Percentiles rank a stretch among this genome's conserved stretches.
These are phyloP conservation scores for Didymella pinodella DNA, from an alignment of 2,329 filamentous ascomycete species.

Conservation along the genomic window DNA sequence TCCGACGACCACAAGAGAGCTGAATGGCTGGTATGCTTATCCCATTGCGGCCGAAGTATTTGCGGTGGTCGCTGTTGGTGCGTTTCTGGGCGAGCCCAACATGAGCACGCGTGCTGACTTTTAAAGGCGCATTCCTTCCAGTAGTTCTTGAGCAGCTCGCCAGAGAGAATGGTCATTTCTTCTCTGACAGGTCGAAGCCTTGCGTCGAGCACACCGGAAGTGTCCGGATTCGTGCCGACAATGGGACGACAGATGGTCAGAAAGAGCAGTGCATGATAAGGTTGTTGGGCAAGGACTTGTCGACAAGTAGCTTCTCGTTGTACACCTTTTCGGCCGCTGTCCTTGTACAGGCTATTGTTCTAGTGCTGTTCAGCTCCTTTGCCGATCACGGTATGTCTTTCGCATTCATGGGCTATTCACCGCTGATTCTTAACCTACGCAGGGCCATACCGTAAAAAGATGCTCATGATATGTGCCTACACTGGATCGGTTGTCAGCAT, in stretches of 20 bases:
- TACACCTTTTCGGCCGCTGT: conserved; percentile 94
- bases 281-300: conserved; percentile 80
- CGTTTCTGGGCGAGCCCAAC: conserved; percentile 38
- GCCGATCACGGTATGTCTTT: conserved; percentile 78
- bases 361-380: conserved; percentile 91
- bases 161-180: conserved; percentile 83
- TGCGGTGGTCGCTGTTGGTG: conserved; percentile 84
- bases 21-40: conserved; percentile 89
- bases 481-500: conserved; percentile 79
- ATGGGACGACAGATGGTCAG: conserved; percentile 28
- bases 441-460: conserved; percentile 77
- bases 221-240: conserved; percentile 21
- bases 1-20: conserved; percentile 80
- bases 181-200: conserved; percentile 75
- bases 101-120: not conserved
- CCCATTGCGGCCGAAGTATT: conserved; percentile 92
- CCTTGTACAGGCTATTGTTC: conserved; percentile 81
- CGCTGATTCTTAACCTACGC: conserved; percentile 1
- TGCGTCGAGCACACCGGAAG: conserved; percentile 66
- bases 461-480: conserved; percentile 81
- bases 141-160: conserved; percentile 91
- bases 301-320: conserved; percentile 93
- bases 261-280: conserved; percentile 76
- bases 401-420: not conserved
- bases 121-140: conserved; percentile 84